phyloP scores from a whole-genome alignment of 169 alveolate species.

The Cytauxzoon felis region DNA sequence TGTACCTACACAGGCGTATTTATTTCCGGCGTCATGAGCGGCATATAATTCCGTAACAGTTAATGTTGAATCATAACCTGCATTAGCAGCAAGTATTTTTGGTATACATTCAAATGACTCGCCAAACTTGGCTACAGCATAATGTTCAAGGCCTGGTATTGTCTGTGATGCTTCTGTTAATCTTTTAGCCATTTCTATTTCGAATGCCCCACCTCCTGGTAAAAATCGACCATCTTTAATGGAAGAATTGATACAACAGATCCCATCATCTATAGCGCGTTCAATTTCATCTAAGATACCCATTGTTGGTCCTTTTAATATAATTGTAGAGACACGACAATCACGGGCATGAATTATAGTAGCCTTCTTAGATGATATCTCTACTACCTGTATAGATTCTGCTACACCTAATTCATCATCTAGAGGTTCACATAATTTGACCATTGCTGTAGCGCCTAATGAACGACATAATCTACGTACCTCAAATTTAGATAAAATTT shows the following conservation, averaged over 20 bases:
- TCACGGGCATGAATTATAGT: constrained; percentile 74
- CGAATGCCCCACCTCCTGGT: constrained; percentile 97
- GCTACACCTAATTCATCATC: constrained; percentile 95
- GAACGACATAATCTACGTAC: constrained; percentile 92
- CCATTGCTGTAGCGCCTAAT: constrained; percentile 92
- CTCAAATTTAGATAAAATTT: constrained; percentile 91
- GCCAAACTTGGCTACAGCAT: constrained; percentile 96
- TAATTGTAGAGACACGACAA: constrained; percentile 84
- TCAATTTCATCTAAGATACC: constrained; percentile 97
- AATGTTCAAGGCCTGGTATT: constrained; percentile 90
- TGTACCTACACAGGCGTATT: constrained; percentile 69
- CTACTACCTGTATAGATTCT: constrained; percentile 86
- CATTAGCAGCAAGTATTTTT: constrained; percentile 94
- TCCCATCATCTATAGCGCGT: constrained; percentile 92
- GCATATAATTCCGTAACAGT: constrained; percentile 76
- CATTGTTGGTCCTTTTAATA: constrained; percentile 96
- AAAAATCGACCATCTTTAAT: constrained; percentile 85
- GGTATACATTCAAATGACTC: constrained; percentile 95
- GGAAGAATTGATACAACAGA: constrained; percentile 73
- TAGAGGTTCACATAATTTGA: constrained; percentile 89
- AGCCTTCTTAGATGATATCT: constrained; percentile 89
- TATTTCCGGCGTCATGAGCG: constrained; percentile 73
- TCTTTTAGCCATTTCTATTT: constrained; percentile 85
- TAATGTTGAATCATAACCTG: constrained; percentile 88
- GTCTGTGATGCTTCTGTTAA: constrained; percentile 82